Evolutionary conservation across 1,284 basidiomycete genomes (phyloP).

Genomic region (Trametes polyzona): DNA sequence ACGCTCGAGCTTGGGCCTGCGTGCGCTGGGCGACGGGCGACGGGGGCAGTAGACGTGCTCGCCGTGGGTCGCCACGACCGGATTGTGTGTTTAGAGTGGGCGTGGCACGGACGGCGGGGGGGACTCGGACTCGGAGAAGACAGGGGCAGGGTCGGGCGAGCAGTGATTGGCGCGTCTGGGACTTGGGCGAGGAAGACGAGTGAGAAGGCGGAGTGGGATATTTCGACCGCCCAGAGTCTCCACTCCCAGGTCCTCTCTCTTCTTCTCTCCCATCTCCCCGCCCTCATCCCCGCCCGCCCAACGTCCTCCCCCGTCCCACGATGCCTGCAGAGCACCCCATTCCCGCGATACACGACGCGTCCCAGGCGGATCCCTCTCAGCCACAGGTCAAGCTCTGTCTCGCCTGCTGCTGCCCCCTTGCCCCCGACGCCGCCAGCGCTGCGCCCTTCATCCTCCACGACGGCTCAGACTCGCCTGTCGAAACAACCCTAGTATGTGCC

Average conservation of each 20-base stretch:
- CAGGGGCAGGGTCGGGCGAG: too few relatives aligned
- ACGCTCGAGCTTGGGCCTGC: too few relatives aligned
- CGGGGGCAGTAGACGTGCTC: neutral
- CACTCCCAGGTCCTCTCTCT: conserved; percentile 24
- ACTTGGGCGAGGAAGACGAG: neutral
- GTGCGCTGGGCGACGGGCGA: neutral
- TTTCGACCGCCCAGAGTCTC: conserved; percentile 23
- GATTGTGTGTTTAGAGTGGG: too few relatives aligned
- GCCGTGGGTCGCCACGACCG: neutral
- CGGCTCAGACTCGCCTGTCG: conserved; percentile 34
- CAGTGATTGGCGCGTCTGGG: conserved; percentile 22
- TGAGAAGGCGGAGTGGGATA: conserved; percentile 2
- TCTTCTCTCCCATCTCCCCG: conserved; percentile 20
- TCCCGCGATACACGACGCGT: conserved; percentile 27
- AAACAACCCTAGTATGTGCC: conserved; percentile 40
- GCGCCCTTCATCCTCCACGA: conserved; percentile 35
- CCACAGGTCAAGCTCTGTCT: conserved; percentile 43
- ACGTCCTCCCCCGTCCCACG: conserved; percentile 13
- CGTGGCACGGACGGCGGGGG: neutral
- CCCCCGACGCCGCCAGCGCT: conserved; percentile 34
- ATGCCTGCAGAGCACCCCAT: conserved; percentile 42
- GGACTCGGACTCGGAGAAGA: neutral
- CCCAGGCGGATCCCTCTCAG: conserved; percentile 34
- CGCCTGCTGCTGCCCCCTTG: conserved; percentile 40
- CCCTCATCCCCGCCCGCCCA: neutral